Base-by-base conservation (phyloP, 495 filamentous ascomycete species). In the Trichoderma orchidacearum region DNA sequence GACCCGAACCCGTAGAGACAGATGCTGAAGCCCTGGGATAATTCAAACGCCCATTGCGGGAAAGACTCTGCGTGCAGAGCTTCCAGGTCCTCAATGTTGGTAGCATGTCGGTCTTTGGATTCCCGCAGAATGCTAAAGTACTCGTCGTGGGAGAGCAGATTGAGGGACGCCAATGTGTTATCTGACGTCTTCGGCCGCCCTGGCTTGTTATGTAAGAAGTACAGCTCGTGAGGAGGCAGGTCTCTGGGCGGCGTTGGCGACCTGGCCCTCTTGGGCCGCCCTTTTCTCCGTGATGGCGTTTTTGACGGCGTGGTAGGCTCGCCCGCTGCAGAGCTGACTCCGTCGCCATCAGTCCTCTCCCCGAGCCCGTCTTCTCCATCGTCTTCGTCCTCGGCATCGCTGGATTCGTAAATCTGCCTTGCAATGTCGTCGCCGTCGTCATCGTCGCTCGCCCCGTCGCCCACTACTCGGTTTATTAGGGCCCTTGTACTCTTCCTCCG, bases 1-100 rank as follows among this genome's bases (percentile, higher is more conserved):
- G 87, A 91, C 5, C 93, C 93, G 61, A 88, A 96, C 29, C 93
- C 93, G 65, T 92, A 96, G 3, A 96, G 70, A 62, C 94, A 93
- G 56, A 96, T 77, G 65, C 86, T 95, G 75, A 96, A 97, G 38
- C 84, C 85, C 65, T 96, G 82, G 31, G 82, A 78, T 21, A 97
- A 79, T 71, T 98, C 94, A 62, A 97, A 98, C 15, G 76, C 69
- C 93, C 93, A 98, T 66, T 97, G 93, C 12, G 84, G 77, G 66
- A 95, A 97, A 15, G 85, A 87, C 36, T 85, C 80, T 41, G 79
- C 76, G 66, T 97, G 91, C 23, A 95, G 72, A 18, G 84, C 77
- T 55, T 84, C 74, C 28, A 98, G 75, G 56, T 85, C 84, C 17
- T 80, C 70, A 60, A 85, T 79, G 53, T 90, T 85, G n/a, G 78